phyloP scores from a whole-genome alignment of 108 stramenopile genomes.

The Aurantiochytrium sp. region DNA sequence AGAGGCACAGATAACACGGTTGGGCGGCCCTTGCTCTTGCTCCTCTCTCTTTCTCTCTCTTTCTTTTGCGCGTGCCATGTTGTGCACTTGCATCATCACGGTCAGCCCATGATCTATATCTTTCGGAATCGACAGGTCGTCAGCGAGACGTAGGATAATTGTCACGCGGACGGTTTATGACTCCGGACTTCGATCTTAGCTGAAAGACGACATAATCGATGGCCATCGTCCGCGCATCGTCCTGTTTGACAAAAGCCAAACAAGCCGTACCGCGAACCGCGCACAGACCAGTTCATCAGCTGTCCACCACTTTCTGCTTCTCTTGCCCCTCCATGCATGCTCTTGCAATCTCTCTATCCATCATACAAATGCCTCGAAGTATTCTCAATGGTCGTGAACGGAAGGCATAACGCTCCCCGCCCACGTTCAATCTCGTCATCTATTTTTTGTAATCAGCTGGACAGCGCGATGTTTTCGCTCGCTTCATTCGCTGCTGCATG shows the following conservation, averaged over 20 bases:
- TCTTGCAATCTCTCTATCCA: neutral
- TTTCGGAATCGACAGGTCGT: conserved; percentile 3
- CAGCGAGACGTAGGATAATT: neutral
- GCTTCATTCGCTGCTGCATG: too few species aligned
- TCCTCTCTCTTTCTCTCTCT: neutral
- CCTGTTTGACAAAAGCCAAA: neutral
- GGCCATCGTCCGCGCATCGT: neutral
- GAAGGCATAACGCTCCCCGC: neutral
- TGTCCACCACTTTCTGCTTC: neutral
- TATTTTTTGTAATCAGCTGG: conserved; percentile 11
- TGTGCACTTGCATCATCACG: too few species aligned
- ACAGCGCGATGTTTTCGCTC: neutral
- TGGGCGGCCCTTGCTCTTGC: neutral
- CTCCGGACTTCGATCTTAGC: neutral
- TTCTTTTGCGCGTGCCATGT: neutral
- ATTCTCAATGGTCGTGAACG: neutral
- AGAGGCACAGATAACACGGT: neutral
- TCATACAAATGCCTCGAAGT: conserved; percentile 19
- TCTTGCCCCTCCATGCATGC: neutral
- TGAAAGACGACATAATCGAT: neutral
- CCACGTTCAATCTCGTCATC: conserved; percentile 18
- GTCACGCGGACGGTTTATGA: neutral
- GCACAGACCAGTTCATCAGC: neutral
- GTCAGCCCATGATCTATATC: neutral
- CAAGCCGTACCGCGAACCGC: neutral